Conservation (phyloP, 139 green algal species). For the Pycnococcus provasolii region DNA sequence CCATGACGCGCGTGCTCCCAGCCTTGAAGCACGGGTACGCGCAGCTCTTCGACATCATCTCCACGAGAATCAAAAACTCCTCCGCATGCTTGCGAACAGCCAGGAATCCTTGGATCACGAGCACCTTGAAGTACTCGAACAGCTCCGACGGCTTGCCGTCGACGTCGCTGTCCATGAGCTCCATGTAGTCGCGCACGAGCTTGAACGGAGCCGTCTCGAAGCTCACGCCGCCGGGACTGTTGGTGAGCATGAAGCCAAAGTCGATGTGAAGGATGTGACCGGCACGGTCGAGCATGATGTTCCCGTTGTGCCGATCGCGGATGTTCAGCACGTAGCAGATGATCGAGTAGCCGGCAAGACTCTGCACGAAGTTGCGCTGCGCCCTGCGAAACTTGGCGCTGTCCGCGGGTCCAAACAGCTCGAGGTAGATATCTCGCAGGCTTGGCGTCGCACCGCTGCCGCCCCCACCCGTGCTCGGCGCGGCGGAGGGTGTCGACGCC, state of each 20-base stretch:
- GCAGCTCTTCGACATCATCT: conserved; percentile 74
- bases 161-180: conserved; percentile 86
- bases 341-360: conserved; percentile 71
- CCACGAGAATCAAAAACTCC: conserved; percentile 63
- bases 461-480: no score
- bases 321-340: conserved; percentile 72
- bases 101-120: conserved; percentile 94
- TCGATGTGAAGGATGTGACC: conserved; percentile 97
- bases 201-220: conserved; percentile 84
- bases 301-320: conserved; percentile 75
- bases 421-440: conserved; percentile 71
- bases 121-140: conserved; percentile 84
- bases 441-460: conserved; percentile 15
- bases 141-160: conserved; percentile 63
- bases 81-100: conserved; percentile 77
- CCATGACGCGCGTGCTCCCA: conserved; percentile 46
- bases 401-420: conserved; percentile 29
- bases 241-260: conserved; percentile 97
- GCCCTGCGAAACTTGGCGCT: conserved; percentile 41
- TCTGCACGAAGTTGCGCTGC: conserved; percentile 85
- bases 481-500: no score
- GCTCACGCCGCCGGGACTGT: conserved; percentile 60
- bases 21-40: conserved; percentile 90
- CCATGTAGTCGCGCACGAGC: conserved; percentile 87
- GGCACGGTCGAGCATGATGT: conserved; percentile 67